These are phyloP conservation scores for Microbotryum lychnidis-dioicae DNA, from an alignment of 1,284 basidiomycete genomes.

Conservation along the genomic window DNA sequence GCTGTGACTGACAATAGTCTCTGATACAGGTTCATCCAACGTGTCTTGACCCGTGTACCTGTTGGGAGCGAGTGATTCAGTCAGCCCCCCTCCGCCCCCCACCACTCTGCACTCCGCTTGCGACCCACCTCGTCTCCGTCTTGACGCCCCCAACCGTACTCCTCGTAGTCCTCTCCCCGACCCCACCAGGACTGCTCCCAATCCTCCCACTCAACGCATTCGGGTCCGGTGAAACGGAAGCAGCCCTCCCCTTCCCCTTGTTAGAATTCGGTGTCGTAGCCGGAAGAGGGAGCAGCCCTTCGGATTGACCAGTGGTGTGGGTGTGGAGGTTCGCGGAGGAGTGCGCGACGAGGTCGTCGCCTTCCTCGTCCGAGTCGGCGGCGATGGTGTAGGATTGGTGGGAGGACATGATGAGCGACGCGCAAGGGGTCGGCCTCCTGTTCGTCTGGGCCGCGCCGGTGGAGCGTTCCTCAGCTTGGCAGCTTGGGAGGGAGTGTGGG, in stretches of 20 bases:
- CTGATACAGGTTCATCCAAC: conserved; percentile 78
- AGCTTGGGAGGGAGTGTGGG: no score
- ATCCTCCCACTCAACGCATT: conserved; percentile 18
- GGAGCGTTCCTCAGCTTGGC: no score
- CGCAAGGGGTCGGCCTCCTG: no score
- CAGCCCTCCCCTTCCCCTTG: conserved; percentile 23
- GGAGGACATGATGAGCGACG: conserved; percentile 1
- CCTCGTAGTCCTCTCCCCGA: conserved; percentile 15
- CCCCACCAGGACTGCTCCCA: conserved; percentile 3
- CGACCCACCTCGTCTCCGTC: conserved; percentile 70
- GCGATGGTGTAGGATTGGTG: conserved; percentile 19
- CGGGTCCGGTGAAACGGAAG: not conserved
- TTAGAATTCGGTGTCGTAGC: not conserved
- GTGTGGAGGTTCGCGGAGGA: not conserved
- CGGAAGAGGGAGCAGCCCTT: conserved; percentile 17
- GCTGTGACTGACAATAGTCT: conserved; percentile 66
- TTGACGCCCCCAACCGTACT: conserved; percentile 60
- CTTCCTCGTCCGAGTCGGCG: conserved; percentile 20
- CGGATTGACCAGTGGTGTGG: no score
- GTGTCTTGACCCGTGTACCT: conserved; percentile 70
- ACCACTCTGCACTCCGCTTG: not conserved
- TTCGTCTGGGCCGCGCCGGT: no score
- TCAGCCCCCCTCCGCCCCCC: not conserved
- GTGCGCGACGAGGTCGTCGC: conserved; percentile 25
- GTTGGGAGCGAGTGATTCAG: not conserved